Evolutionary conservation across 495 filamentous ascomycete species (phyloP), one percentile per base, ranked within the genome.

Genomic region (Aspergillus steynii): DNA sequence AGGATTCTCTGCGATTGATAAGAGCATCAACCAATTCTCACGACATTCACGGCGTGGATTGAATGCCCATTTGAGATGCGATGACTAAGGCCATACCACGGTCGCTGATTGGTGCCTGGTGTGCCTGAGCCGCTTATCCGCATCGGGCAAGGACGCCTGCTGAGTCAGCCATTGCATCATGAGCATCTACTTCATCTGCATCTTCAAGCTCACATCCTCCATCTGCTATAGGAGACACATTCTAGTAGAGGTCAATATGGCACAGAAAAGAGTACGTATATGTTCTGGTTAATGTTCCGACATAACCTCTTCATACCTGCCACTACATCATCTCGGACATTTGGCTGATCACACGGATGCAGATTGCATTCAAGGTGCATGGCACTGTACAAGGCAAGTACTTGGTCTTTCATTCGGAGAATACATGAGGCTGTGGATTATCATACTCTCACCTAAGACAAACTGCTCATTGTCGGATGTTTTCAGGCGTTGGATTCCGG

Each of bases 401-500:
- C 32, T 10, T 32, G 15, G 1, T 7, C 29, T 54, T 20, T 12
- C 4, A 26, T 4, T 34, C 5, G 31, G 10, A 42, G 26, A 53
- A 47, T 45, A 10, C 6, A 9, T 26, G 29, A 57, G 20, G 46
- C 63, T 71, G 51, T 71, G 55, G 20, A 37, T 3, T 29, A 28
- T 15, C 15, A 10, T 34, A 34, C 5, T 34, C 5, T 3, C 20
- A 20, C 20, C 20, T 20, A 20, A 20, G 20, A 20, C 20, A 20
- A 20, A 20, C 20, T 20, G 20, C 20, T 20, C 20, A 20, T 20
- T 20, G 20, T 20, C 20, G 20, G 20, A 20, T 20, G 20, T 20
- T 1, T 47, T 53, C 51, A 91, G 88, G 89, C 55, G 90, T 92
- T 62, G 88, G 85, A 62, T 92, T 88, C 72, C 87, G 88, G 83